phyloP scores from a whole-genome alignment of 192 early-diverging fungal species.

The Backusella luteola region DNA sequence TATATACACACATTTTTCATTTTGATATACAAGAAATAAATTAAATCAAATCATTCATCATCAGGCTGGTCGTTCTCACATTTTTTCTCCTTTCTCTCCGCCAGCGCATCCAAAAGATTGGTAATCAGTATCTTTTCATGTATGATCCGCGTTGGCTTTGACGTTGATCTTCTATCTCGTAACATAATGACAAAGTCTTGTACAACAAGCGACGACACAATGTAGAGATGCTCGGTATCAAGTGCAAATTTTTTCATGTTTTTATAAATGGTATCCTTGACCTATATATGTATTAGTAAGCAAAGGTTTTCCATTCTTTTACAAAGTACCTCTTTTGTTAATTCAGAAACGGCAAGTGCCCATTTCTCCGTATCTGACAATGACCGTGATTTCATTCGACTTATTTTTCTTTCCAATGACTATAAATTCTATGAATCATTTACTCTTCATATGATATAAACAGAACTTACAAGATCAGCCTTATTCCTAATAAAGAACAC shows the following conservation, averaged over 20 bases:
- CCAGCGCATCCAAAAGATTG: neutral
- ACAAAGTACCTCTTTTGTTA: neutral
- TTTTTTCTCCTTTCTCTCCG: neutral
- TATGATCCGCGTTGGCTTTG: neutral
- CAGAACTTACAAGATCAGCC: slow-evolving; percentile 13
- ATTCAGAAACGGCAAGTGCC: neutral
- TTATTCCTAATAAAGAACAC: slow-evolving; percentile 19
- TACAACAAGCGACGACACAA: slow-evolving; percentile 20
- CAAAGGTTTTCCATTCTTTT: no score
- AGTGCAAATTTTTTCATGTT: slow-evolving; percentile 16
- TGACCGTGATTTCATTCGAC: neutral
- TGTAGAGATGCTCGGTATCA: slow-evolving; percentile 9
- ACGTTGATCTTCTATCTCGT: neutral
- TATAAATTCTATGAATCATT: neutral
- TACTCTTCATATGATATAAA: neutral
- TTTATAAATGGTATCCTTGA: slow-evolving; percentile 13
- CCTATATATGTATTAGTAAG: neutral
- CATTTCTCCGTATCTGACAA: neutral
- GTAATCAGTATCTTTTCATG: neutral
- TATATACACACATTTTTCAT: neutral
- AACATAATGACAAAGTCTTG: slow-evolving; percentile 23
- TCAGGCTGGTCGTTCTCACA: neutral
- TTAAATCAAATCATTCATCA: neutral
- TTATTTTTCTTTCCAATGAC: slow-evolving; percentile 6
- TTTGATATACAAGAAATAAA: neutral